A percentile compares a stretch with the other conserved stretches of the same genome.
phyloP scores from a whole-genome alignment of 257 asterid species.

The Phtheirospermum japonicum region DNA sequence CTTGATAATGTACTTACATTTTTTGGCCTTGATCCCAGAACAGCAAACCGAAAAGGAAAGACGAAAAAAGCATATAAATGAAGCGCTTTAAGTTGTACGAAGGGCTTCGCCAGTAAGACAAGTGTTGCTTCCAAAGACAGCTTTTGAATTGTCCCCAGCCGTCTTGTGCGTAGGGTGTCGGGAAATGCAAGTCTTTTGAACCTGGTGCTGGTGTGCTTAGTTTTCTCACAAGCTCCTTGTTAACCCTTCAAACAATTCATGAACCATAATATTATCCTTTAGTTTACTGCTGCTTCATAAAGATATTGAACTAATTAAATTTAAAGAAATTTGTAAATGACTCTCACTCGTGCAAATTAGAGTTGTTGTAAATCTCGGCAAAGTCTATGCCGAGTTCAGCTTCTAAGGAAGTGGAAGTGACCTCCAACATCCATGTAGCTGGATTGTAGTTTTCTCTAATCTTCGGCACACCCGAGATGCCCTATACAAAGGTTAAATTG shows the following conservation, averaged over 20 bases:
- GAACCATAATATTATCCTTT: no score
- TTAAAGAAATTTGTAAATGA: no score
- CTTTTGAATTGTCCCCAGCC: constrained; percentile 58
- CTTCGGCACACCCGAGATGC: constrained; percentile 45
- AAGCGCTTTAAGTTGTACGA: constrained; percentile 53
- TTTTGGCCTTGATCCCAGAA: constrained; percentile 51
- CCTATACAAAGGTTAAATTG: constrained; percentile 22
- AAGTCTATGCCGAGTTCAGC: constrained; percentile 54
- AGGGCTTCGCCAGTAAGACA: constrained; percentile 75
- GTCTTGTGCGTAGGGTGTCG: constrained; percentile 42
- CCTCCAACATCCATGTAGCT: constrained; percentile 68
- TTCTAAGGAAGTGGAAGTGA: constrained; percentile 53
- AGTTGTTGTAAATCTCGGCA: constrained; percentile 44
- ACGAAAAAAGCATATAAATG: constrained; percentile 36
- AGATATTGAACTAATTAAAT: no score
- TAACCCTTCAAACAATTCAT: constrained; percentile 32
- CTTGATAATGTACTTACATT: constrained; percentile 34
- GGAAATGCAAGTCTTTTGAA: constrained; percentile 47
- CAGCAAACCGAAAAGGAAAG: constrained; percentile 41
- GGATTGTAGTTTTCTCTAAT: constrained; percentile 53
- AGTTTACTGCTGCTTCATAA: no score
- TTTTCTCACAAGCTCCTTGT: constrained; percentile 36
- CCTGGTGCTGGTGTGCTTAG: constrained; percentile 40
- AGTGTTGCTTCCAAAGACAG: constrained; percentile 58
- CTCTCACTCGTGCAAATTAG: constrained; percentile 45